Evolutionary conservation across 208 protist species (phyloP).

Genomic region (Leishmania turanica): DNA sequence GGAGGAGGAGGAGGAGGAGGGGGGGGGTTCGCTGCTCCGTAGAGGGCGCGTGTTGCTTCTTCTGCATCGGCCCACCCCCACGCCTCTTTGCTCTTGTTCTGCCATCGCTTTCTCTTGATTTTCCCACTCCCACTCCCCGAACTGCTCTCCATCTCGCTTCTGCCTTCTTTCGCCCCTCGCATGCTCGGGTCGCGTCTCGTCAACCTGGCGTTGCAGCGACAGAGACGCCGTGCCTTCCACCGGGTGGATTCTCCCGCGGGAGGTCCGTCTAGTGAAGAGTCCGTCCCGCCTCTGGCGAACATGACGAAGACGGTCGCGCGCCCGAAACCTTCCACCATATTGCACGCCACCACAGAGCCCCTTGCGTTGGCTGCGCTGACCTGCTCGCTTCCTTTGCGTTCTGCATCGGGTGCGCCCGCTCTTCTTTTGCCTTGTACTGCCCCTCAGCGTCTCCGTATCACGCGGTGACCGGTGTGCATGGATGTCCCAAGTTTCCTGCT

Average conservation of each 20-base stretch:
- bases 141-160: not conserved
- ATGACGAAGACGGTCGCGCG: not conserved
- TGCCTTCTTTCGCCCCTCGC: not conserved
- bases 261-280: not conserved
- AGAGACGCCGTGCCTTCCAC: not conserved
- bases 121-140: not conserved
- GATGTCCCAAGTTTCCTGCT: not conserved
- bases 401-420: too few relatives aligned
- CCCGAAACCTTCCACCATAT: not conserved
- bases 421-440: not conserved
- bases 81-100: not conserved
- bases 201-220: not conserved
- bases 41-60: not conserved
- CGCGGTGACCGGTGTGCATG: not conserved
- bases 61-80: not conserved
- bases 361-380: not conserved
- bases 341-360: not conserved
- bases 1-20: too few relatives aligned
- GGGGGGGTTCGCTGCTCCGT: too few relatives aligned
- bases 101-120: too few relatives aligned
- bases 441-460: not conserved
- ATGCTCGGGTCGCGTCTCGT: not conserved
- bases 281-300: not conserved
- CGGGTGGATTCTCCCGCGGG: not conserved
- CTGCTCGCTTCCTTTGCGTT: not conserved